Evolutionary conservation across 805 yeast genomes (phyloP), one percentile per base, ranked within the genome.

Genomic region (Komagataella ulmi): DNA sequence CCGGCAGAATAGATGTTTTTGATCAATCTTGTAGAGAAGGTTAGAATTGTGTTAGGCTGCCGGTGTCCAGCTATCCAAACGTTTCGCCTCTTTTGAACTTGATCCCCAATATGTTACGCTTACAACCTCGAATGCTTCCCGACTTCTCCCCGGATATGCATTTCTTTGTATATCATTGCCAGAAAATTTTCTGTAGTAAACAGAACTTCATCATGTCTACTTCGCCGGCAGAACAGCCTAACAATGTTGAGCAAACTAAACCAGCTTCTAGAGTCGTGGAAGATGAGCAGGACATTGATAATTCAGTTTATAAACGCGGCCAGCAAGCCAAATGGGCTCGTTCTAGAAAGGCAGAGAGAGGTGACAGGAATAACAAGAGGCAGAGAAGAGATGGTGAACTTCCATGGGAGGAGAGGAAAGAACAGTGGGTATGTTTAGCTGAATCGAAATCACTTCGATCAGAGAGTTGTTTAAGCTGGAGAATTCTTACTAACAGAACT

Each of bases 341-440:
- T 45, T 49, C 51, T 19, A 44, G 56, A 40, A 52, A 50, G 40
- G 50, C 50, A 14, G 56, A 49, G 21, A 50, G 24, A 12, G 44
- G 14, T 21, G 51, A 51, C 21, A 49, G 48, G 43, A 44, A 47
- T 12, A 44, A 44, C 36, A 52, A 45, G 40, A 51, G 50, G 46
- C 53, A 52, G 51, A 55, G 53, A 43, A 52, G 52, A 46, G 51
- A 51, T 44, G 24, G 53, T 17, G 57, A 53, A 43, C 45, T 24
- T 24, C 21, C 51, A 23, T 55, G 55, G 55, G 54, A 55, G 44
- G 54, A 54, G 45, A 51, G 63, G 57, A 61, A 64, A 70, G 71
- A 70, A 68, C 69, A 76, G 83, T 78, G 80, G 80, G 83, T 78
- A 77, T 66, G 82, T 75, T 68, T 63, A 59, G 23, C 23, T 21